These are phyloP conservation scores for Jimgerdemannia flammicorona DNA, from an alignment of 192 early-diverging fungal genomes.

Conservation along the genomic window DNA sequence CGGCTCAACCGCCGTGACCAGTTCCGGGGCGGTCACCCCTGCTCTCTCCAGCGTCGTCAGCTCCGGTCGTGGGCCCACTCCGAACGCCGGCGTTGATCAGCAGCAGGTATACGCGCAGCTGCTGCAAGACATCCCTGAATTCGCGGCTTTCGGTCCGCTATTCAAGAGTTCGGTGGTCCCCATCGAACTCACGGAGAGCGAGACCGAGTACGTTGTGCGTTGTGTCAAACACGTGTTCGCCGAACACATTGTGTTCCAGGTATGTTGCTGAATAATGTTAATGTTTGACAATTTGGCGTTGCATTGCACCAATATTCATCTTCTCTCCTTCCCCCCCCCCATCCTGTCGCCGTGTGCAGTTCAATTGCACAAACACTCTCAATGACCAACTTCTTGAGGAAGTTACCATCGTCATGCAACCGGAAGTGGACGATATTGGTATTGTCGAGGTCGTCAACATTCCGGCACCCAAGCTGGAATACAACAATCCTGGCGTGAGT, in stretches of 20 bases:
- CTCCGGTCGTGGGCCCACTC: slow-evolving; percentile 33
- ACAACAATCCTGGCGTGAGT: slow-evolving; percentile 68
- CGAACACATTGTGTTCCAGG: slow-evolving; percentile 91
- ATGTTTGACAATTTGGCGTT: too few species aligned
- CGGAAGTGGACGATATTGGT: slow-evolving; percentile 56
- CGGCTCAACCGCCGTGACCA: slow-evolving; percentile 6
- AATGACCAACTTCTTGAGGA: slow-evolving; percentile 92
- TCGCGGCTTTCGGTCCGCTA: slow-evolving; percentile 79
- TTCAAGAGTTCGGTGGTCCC: slow-evolving; percentile 79
- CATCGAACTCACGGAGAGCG: slow-evolving; percentile 85
- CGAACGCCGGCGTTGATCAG: slow-evolving; percentile 46
- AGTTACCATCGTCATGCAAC: slow-evolving; percentile 77
- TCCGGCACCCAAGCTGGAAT: slow-evolving; percentile 70
- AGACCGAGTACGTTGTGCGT: slow-evolving; percentile 92
- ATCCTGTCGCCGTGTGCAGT: slow-evolving; percentile 41
- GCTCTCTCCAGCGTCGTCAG: slow-evolving; percentile 1
- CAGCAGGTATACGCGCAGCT: slow-evolving; percentile 73
- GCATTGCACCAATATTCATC: not conserved
- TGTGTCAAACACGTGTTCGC: slow-evolving; percentile 94
- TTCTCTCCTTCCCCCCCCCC: not conserved
- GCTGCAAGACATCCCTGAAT: slow-evolving; percentile 77
- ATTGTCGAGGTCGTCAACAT: slow-evolving; percentile 67
- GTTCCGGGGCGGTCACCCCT: slow-evolving; percentile 7
- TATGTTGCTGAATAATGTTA: slow-evolving; percentile 24
- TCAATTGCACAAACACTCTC: slow-evolving; percentile 92